A percentile compares a stretch with the other conserved stretches of the same genome.
phyloP scores from a whole-genome alignment of 1,139 yeast genomes.

The Taphrina communis region DNA sequence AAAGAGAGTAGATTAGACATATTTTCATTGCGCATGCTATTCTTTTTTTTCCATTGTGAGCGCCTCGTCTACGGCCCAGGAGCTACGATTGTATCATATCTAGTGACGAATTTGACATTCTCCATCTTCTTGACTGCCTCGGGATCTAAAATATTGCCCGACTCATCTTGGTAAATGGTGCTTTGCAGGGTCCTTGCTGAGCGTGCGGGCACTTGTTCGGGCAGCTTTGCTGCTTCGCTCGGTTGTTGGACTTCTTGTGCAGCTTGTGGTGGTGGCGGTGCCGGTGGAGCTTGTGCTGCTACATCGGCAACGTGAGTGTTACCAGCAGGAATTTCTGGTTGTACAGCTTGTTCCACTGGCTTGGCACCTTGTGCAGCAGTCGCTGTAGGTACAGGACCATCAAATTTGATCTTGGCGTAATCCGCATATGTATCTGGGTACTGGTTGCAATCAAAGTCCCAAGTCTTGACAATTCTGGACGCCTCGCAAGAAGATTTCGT shows the following conservation, averaged over 20 bases:
- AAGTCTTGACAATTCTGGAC: constrained; percentile 64
- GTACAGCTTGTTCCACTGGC: constrained; percentile 34
- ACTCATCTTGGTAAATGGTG: constrained; percentile 36
- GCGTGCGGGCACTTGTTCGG: constrained; percentile 3
- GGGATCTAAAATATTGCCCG: constrained; percentile 35
- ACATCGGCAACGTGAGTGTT: constrained; percentile 10
- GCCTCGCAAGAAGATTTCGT: constrained; percentile 68
- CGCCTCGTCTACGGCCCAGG: neutral
- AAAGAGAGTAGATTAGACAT: no score
- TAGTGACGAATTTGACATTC: constrained; percentile 38
- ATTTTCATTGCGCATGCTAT: no score
- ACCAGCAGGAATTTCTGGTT: constrained; percentile 21
- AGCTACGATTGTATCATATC: constrained; percentile 31
- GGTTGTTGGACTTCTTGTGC: constrained; percentile 13
- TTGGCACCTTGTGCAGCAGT: constrained; percentile 17
- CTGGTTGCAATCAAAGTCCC: constrained; percentile 81
- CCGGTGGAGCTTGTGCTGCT: constrained; percentile 6
- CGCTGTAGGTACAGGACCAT: constrained; percentile 25
- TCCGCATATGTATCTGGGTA: constrained; percentile 37
- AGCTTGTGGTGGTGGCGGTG: constrained; percentile 15
- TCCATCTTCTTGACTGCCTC: constrained; percentile 38
- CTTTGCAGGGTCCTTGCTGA: constrained; percentile 19
- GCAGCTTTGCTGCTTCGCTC: constrained; percentile 13
- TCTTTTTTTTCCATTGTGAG: neutral
- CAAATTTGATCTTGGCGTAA: constrained; percentile 13